These are phyloP conservation scores for Floccularia luteovirens DNA, from an alignment of 768 basidiomycete genomes.

Conservation along the genomic window DNA sequence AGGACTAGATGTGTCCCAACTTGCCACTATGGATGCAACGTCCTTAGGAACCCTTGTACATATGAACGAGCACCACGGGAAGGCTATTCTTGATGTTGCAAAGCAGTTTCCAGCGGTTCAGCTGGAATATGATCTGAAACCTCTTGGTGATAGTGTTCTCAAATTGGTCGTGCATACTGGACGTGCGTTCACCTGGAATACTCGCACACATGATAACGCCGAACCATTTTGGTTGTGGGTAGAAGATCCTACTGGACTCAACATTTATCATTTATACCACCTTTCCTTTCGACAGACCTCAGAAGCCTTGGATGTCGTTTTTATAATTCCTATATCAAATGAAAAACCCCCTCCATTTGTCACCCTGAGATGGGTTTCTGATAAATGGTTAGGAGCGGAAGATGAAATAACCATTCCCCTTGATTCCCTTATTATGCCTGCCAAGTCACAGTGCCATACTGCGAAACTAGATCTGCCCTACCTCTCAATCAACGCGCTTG, in stretches of 20 bases:
- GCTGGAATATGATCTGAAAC: constrained; percentile 65
- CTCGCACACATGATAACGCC: constrained; percentile 59
- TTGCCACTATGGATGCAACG: constrained; percentile 57
- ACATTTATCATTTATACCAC: constrained; percentile 76
- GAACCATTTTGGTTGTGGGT: constrained; percentile 98
- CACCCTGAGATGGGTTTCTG: constrained; percentile 76
- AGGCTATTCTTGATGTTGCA: constrained; percentile 70
- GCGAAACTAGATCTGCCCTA: constrained; percentile 69
- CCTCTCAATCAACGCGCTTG: constrained; percentile 49
- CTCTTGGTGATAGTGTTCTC: constrained; percentile 79
- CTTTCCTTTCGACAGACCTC: constrained; percentile 67
- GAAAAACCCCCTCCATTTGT: constrained; percentile 55
- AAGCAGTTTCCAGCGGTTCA: constrained; percentile 74
- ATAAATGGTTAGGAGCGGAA: constrained; percentile 91
- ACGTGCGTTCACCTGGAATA: constrained; percentile 75
- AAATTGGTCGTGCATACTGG: constrained; percentile 60
- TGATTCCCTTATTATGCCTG: constrained; percentile 72
- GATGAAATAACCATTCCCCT: constrained; percentile 59
- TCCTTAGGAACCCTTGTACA: constrained; percentile 77
- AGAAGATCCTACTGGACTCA: constrained; percentile 76
- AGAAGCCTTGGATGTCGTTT: constrained; percentile 54
- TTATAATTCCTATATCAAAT: constrained; percentile 68
- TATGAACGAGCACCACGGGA: constrained; percentile 80
- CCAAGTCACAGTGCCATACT: constrained; percentile 44
- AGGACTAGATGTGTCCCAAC: constrained; percentile 67